Evolutionary conservation across 495 filamentous ascomycete species (phyloP).

Genomic region (Paragyromitra xinjiangensis): DNA sequence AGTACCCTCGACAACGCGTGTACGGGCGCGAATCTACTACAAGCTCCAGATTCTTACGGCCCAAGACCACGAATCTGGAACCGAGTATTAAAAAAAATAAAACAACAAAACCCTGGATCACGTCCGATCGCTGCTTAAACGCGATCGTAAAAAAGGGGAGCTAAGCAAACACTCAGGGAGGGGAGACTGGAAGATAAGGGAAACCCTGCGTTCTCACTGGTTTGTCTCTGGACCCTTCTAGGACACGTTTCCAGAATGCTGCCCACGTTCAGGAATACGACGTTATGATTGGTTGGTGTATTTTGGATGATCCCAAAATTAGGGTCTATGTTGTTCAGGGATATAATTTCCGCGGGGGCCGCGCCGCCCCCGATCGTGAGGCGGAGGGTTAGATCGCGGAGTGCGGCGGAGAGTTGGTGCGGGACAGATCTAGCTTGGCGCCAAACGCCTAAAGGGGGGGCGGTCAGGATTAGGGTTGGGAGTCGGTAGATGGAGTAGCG

Average conservation of each 20-base stretch:
- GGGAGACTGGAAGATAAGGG: constrained; percentile 3
- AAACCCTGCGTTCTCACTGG: background rate
- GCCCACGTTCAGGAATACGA: constrained; percentile 13
- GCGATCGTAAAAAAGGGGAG: constrained; percentile 5
- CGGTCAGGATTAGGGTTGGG: constrained; percentile 6
- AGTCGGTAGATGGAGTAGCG: background rate
- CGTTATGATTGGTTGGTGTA: background rate
- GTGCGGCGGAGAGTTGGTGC: constrained; percentile 17
- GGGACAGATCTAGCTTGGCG: constrained; percentile 20
- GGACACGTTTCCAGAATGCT: background rate
- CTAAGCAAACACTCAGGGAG: background rate
- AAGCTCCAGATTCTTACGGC: background rate
- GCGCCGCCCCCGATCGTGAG: constrained; percentile 6
- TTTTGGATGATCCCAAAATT: background rate
- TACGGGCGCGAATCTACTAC: background rate
- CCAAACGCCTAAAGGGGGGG: background rate
- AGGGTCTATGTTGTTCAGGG: background rate
- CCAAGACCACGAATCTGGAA: constrained; percentile 27
- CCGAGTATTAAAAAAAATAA: background rate
- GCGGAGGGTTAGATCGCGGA: constrained; percentile 2
- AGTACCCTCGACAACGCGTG: background rate
- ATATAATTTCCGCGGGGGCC: constrained; percentile 13
- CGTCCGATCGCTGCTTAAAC: constrained; percentile 19
- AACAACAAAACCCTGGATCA: constrained; percentile 1
- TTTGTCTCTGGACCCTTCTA: background rate